Evolutionary conservation across 495 filamentous ascomycete genomes (phyloP), one percentile per base, ranked within the genome.

Genomic region (Wilcoxina mikolae): DNA sequence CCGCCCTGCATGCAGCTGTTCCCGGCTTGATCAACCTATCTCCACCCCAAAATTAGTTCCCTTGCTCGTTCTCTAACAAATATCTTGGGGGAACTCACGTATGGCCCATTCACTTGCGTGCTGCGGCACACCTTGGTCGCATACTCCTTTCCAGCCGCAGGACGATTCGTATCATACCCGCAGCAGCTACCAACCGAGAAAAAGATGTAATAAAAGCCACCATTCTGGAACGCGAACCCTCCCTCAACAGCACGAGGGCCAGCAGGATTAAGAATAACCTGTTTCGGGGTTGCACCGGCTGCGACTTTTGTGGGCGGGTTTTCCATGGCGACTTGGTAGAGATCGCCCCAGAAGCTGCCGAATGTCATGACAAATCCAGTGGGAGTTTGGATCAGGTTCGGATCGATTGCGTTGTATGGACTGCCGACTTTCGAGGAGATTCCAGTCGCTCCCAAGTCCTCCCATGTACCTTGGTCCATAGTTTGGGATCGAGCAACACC

Each of bases 341-440:
- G 70, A 54, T 79, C 79, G 5, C 72, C 65, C 82, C 82, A 87
- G 71, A 81, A 87, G 24, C 73, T 77, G 17, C 83, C 83, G 41
- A 81, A 88, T 53, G 73, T 78, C 35, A 87, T 70, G 55, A 75
- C 75, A 46, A 75, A 71, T 48, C 69, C 70, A 28, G 65, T 68
- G 11, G 70, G 65, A 12, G 60, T 69, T 15, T 55, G 54, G 60
- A 83, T 68, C 31, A 82, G 71, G 66, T 82, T 82, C 2, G 73
- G 67, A 61, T 88, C 84, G 56, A 88, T 87, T 31, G 81, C 76
- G 61, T 87, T 86, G 70, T 81, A 85, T 1, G 71, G 53, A 49
- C 67, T 71, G 48, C 63, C 65, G 1, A 69, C 31, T 27, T 67
- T 66, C 7, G 76, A 78, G 2, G 63, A 48, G 42, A 84, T 65